phyloP scores from a whole-genome alignment of 345 rosid species.

The Boechera retrofracta region DNA sequence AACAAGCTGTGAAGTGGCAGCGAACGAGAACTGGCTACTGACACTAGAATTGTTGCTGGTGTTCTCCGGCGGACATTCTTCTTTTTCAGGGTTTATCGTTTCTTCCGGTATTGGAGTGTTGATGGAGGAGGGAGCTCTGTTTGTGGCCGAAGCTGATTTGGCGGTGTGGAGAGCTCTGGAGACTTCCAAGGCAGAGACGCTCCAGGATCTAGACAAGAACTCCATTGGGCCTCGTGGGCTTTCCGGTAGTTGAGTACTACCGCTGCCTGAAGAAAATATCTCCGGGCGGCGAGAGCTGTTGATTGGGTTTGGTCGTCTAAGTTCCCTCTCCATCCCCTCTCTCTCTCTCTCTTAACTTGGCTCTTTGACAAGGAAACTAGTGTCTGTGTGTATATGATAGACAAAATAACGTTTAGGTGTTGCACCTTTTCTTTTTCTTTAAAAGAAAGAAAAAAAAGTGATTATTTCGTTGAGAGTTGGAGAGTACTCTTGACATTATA shows the following conservation, averaged over 20 bases:
- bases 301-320: constrained; percentile 48
- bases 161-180: constrained; percentile 66
- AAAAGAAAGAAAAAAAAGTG: not conserved
- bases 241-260: constrained; percentile 61
- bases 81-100: constrained; percentile 41
- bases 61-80: constrained; percentile 40
- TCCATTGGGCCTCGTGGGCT: constrained; percentile 95
- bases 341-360: constrained; percentile 13
- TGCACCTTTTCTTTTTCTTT: not conserved
- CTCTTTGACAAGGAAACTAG: constrained; percentile 6
- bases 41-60: constrained; percentile 3
- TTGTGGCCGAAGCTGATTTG: constrained; percentile 32
- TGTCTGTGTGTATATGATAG: not conserved
- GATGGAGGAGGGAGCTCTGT: constrained; percentile 45
- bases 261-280: constrained; percentile 35
- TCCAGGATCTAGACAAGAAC: constrained; percentile 91
- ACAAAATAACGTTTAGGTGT: constrained; percentile 17
- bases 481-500: constrained; percentile 25
- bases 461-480: not conserved
- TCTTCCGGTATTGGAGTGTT: constrained; percentile 73
- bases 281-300: constrained; percentile 50
- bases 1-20: constrained; percentile 85
- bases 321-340: constrained; percentile 48
- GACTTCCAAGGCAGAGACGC: constrained; percentile 80
- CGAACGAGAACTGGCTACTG: constrained; percentile 62